Base-by-base conservation (phyloP, 176 grass and related monocot genomes). In the Luzula sylvatica region DNA sequence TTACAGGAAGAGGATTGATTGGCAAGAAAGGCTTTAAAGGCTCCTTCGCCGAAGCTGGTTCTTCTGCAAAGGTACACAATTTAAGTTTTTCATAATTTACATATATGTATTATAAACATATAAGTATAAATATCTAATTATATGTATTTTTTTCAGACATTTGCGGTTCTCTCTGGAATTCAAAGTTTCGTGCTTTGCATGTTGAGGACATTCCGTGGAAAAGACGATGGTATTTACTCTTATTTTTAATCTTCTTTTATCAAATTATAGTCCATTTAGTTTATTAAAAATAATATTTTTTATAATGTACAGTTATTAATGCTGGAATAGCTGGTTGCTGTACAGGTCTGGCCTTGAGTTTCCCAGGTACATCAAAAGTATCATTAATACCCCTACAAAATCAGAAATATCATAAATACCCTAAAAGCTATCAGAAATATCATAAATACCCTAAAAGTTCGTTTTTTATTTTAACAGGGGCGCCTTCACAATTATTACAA, bases 111-210 rank as follows among this genome's bases (percentile, higher is more conserved):
- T 35, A n/a, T n/a, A n/a, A n/a, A n/a, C 44, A 39, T 16, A 13
- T 52, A 15, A n/a, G 32, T 16, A 26, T 55, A 1, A 25, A 24
- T 55, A n/a, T 41, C 12, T 15, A 20, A 22, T 39, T 53, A 40
- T 58, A 49, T 39, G 11, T 70, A 35, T 38, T 65, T 64, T 77
- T 54, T 58, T 52, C 42, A 98, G 85, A 98, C 81, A 13, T 98
- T 98, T 77, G 85, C 75, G 21, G 86, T 98, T 77, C 78, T 98
- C 26, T 98, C 92, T 30, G 85, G 92, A 0, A 79, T 90, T 24
- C 85, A 90, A 66, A 90, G 92, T 75, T 86, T 98, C 52, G 81
- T 98, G 11, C 62, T 85, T 58, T 98, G 92, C 40, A 68, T 82
- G 53, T 49, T 98, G 81, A 76, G 83, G 76, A 83, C 62, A 59